Percentiles rank a stretch among this genome's conserved stretches.
Evolutionary conservation across 306 rosid species (phyloP).

Genomic region (Hippophae tibetana): DNA sequence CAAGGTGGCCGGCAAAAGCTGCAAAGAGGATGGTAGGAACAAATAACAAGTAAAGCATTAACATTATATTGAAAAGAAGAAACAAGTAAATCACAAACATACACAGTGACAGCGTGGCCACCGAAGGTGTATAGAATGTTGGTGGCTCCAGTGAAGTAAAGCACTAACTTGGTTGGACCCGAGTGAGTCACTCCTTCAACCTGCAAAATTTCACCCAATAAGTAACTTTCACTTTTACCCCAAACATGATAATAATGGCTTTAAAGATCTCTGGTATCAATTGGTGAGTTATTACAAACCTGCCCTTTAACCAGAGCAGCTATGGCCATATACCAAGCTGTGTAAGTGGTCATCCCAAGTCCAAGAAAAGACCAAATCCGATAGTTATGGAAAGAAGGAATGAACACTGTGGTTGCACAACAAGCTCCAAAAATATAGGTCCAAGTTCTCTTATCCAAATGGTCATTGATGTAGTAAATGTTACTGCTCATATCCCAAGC

Average conservation of each 20-base stretch:
- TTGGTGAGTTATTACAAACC: slow-evolving; percentile 24
- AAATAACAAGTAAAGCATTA: neutral
- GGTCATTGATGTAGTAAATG: slow-evolving; percentile 82
- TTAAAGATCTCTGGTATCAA: neutral
- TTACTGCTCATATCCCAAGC: slow-evolving; percentile 40
- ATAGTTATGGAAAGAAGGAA: slow-evolving; percentile 95
- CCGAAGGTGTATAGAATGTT: slow-evolving; percentile 95
- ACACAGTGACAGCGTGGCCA: slow-evolving; percentile 99
- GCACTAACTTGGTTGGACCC: slow-evolving; percentile 66
- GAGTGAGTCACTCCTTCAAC: slow-evolving; percentile 56
- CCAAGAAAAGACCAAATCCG: slow-evolving; percentile 97
- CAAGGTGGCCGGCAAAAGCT: slow-evolving; percentile 41
- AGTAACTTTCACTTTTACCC: neutral
- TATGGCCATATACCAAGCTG: slow-evolving; percentile 79
- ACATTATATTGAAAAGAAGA: too few relatives aligned
- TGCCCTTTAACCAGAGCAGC: slow-evolving; percentile 75
- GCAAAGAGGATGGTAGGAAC: slow-evolving; percentile 33
- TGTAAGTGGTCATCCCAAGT: slow-evolving; percentile 95
- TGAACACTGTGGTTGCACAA: slow-evolving; percentile 95
- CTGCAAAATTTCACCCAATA: slow-evolving; percentile 23
- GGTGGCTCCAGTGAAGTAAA: slow-evolving; percentile 97
- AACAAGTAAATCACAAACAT: slow-evolving; percentile 8
- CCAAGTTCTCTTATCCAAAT: slow-evolving; percentile 93
- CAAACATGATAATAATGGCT: neutral
- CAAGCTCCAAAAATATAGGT: slow-evolving; percentile 97